Conservation (phyloP, 345 rosid species). For the Eucalyptus viminalis region DNA sequence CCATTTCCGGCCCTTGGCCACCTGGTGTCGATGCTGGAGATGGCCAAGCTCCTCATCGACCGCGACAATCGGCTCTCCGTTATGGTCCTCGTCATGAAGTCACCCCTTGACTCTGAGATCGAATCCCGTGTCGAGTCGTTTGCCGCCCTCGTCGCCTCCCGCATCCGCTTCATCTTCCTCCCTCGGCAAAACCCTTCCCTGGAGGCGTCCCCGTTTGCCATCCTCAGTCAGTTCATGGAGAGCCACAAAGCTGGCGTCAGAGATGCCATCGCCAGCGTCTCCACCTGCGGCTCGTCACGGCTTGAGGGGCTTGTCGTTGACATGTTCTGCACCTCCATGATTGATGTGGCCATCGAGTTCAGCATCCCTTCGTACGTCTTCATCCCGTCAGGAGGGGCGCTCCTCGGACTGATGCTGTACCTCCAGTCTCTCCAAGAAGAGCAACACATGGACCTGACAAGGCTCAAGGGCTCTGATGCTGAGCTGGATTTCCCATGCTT, state of each 20-base stretch:
- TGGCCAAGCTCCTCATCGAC: conserved; percentile 26
- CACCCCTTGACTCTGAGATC: background rate
- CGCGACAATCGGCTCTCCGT: conserved; percentile 25
- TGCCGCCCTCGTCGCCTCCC: background rate
- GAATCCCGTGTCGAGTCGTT: background rate
- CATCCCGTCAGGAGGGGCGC: conserved; percentile 22
- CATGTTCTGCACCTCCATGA: conserved; percentile 34
- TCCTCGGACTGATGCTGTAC: conserved; percentile 6
- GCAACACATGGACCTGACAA: background rate
- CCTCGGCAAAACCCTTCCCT: background rate
- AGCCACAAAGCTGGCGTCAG: conserved; percentile 9
- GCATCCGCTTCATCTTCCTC: conserved; percentile 19
- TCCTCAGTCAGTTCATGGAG: background rate
- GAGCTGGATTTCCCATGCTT: conserved; percentile 15
- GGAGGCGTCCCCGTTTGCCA: background rate
- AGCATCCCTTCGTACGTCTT: conserved; percentile 31
- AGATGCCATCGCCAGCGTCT: conserved; percentile 3
- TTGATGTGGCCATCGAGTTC: conserved; percentile 34
- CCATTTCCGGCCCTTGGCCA: conserved; percentile 23
- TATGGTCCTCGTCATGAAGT: conserved; percentile 21
- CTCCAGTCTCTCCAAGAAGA: conserved; percentile 1
- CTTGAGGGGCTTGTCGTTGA: conserved; percentile 47
- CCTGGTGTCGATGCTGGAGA: conserved; percentile 18
- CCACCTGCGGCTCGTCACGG: background rate
- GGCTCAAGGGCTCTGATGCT: conserved; percentile 13